Evolutionary conservation across 2,329 filamentous ascomycete species (phyloP), one percentile per base, ranked within the genome.

Genomic region (Alternaria angustiovoidea): DNA sequence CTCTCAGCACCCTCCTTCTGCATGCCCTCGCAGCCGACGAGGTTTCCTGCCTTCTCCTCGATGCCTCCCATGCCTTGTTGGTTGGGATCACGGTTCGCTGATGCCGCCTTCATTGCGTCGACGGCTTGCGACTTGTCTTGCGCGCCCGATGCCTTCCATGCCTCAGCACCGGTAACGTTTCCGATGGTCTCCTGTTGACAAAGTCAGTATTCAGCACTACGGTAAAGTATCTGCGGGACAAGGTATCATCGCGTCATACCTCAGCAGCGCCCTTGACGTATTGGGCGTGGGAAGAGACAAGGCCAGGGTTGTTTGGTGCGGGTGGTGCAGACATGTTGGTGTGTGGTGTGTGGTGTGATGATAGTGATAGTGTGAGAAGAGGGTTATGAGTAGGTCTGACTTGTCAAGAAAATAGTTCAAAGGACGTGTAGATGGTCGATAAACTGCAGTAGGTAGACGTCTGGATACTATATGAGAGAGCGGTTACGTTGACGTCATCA

Each of bases 1-100:
- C 66, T 71, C 67, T 72, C 68, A 1, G 61, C 70, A 0, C 75
- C 75, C 68, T 77, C 74, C 65, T 74, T 82, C 76, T 86, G 80
- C 89, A 92, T 91, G 0, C 89, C 89, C 75, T 89, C 87, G 65
- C 89, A 92, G 0, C 89, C 89, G 0, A 87, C 84, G 0, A 85
- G 77, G 70, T 85, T 86, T 6, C 89, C 89, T 0, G 87, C 86
- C 48, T 88, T 72, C 80, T 91, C 86, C 74, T 92, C 89, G 3
- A 83, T 82, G 69, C 85, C 87, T 36, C 89, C 89, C 55, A 84
- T 87, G 0, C 89, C 89, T 43, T 85, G 79, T 6, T 75, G 71
- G 2, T 76, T 68, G 1, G 84, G 74, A 66, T 91, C 86, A 22
- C 88, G 82, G 54, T 83, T 77, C 65, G 87, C 83, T 59, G 82